Conservation (phyloP, 768 basidiomycete species). For the Podaxis rugospora region DNA sequence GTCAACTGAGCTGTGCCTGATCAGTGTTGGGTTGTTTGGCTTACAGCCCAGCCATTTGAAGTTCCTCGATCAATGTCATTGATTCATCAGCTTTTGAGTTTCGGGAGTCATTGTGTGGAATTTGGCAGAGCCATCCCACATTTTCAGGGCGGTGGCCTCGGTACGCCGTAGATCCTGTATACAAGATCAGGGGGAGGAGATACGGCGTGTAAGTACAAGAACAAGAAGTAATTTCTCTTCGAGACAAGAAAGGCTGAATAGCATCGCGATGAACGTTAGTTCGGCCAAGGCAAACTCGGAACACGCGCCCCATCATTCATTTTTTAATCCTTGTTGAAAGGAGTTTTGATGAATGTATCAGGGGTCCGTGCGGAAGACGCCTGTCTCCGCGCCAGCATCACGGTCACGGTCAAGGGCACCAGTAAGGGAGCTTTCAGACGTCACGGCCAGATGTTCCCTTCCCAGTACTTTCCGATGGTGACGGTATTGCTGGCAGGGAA, state of each 20-base stretch:
- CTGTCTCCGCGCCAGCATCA: background rate
- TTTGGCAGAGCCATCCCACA: background rate
- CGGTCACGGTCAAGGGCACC: conserved; percentile 1
- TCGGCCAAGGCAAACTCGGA: background rate
- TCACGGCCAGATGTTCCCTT: background rate
- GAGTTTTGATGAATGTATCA: background rate
- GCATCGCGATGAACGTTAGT: background rate
- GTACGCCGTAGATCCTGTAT: background rate
- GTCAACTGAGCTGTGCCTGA: background rate
- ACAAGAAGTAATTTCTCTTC: too few species aligned
- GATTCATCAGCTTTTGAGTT: background rate
- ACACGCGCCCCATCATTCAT: background rate
- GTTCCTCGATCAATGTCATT: background rate
- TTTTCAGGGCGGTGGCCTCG: background rate
- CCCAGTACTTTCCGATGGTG: background rate
- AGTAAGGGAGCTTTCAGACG: background rate
- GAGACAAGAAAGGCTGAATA: background rate
- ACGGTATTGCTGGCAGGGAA: background rate
- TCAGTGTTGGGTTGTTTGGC: background rate
- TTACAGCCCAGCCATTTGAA: background rate
- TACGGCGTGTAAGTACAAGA: too few species aligned
- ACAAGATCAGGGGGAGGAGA: background rate
- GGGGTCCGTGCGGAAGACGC: background rate
- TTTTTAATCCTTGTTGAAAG: background rate
- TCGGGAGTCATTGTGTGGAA: background rate